Base-by-base conservation (phyloP, 2,329 filamentous ascomycete species). In the Ascocoryne sarcoides region DNA sequence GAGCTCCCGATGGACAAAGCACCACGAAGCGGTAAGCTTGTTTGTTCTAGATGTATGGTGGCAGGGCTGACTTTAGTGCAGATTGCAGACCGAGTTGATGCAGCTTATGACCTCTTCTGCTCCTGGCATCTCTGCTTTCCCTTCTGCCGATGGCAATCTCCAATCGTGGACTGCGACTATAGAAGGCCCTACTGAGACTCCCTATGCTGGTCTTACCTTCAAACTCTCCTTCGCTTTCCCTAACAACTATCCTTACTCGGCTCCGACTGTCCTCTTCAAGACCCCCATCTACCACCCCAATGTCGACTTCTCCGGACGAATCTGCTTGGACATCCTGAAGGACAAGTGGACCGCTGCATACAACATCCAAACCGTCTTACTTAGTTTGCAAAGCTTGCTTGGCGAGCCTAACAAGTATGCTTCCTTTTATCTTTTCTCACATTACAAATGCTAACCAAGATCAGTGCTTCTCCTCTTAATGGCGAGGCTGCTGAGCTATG, bases 201-300 rank as follows among this genome's bases (percentile, higher is more conserved):
- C 89, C 39, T 98, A 98, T 64, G 80, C 84, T 28, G 79, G 79
- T 50, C 76, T 96, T 39, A 85, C 78, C 35, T 83, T 98, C 68
- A 96, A 95, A 70, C 84, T 98, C 52, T 83, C 80, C 53, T 90
- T 98, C 61, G 73, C 79, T 35, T 98, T 96, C 65, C 88, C 90
- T 7, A 70, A 76, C 55, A 95, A 90, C 68, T 98, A 98, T 62
- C 92, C 92, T 8, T 95, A 95, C 63, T 76, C 82, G 1, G 78
- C 92, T 16, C 92, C 92, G 0, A 87, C 83, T 2, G 92, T 98
- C 14, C 75, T 95, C 44, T 98, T 95, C 79, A 94, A 89, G 70
- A 98, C 93, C 5, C 92, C 92, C 28, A 95, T 98, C 66, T 98
- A 96, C 71, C 92, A 98, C 65, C 92, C 92, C 39, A 98, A 98